phyloP scores from a whole-genome alignment of 805 yeast genomes.

The Crinitomyces ghanaensis region DNA sequence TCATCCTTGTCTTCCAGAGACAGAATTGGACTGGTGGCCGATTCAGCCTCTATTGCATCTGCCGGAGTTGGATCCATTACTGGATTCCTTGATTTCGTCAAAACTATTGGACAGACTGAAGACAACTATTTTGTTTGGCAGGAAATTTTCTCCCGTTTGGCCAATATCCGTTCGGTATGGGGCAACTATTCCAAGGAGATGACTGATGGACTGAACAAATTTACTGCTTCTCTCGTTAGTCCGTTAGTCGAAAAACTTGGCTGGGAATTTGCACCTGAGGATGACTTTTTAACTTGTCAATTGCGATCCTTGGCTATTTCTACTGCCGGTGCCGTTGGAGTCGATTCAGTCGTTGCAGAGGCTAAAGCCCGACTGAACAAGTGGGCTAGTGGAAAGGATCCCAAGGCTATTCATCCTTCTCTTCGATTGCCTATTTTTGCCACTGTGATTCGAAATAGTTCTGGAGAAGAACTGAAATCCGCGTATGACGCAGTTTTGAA shows the following conservation, averaged over 20 bases:
- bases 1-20: conserved; percentile 61
- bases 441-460: conserved; percentile 30
- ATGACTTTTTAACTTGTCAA: conserved; percentile 49
- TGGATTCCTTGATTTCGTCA: conserved; percentile 31
- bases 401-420: conserved; percentile 38
- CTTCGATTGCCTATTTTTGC: conserved; percentile 35
- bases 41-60: conserved; percentile 57
- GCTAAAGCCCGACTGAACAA: conserved; percentile 30
- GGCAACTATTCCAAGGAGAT: conserved; percentile 29
- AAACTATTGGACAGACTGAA: conserved; percentile 36
- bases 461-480: conserved; percentile 25
- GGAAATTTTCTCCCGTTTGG: conserved; percentile 36
- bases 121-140: conserved; percentile 47
- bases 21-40: conserved; percentile 72
- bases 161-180: conserved; percentile 24
- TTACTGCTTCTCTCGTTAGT: conserved; percentile 42
- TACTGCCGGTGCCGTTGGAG: conserved; percentile 45
- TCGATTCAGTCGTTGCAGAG: conserved; percentile 34
- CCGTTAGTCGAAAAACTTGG: conserved; percentile 43
- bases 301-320: conserved; percentile 51
- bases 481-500: conserved; percentile 32
- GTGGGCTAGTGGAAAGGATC: conserved; percentile 35
- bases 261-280: conserved; percentile 47
- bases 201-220: conserved; percentile 38
- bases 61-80: conserved; percentile 59